Percentiles rank a stretch among this genome's conserved stretches.
phyloP scores from a whole-genome alignment of 2,329 filamentous ascomycete species.

The Cryphonectria naterciae region DNA sequence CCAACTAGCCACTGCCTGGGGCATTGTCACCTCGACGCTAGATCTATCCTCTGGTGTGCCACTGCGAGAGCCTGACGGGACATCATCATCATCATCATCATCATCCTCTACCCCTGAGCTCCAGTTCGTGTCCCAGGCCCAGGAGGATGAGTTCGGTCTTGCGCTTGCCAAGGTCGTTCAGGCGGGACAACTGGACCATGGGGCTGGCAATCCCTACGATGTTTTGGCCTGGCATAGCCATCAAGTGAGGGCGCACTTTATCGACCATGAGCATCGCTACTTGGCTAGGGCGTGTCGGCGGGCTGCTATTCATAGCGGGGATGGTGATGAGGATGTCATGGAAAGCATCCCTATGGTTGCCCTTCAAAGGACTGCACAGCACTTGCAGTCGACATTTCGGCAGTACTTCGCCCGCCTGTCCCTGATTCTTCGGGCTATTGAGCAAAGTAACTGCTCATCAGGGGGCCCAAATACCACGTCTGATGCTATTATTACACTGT shows the following conservation, averaged over 20 bases:
- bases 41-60: conserved; percentile 60
- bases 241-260: conserved; percentile 64
- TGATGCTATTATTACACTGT: conserved; percentile 47
- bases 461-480: conserved; percentile 43
- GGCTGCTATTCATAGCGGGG: neutral
- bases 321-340: conserved; percentile 37
- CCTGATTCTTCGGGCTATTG: conserved; percentile 54
- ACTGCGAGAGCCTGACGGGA: conserved; percentile 58
- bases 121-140: conserved; percentile 44
- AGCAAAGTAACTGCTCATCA: conserved; percentile 31
- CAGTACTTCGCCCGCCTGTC: conserved; percentile 61
- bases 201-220: conserved; percentile 58
- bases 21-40: conserved; percentile 61
- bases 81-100: conserved; percentile 43
- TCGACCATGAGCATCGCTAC: conserved; percentile 61
- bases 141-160: conserved; percentile 52
- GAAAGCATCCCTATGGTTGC: conserved; percentile 53
- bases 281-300: conserved; percentile 48
- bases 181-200: conserved; percentile 50
- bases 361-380: conserved; percentile 54
- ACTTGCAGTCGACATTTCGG: conserved; percentile 62
- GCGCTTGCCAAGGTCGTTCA: conserved; percentile 59
- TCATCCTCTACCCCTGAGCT: conserved; percentile 47
- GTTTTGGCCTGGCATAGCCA: conserved; percentile 64
- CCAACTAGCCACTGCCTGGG: conserved; percentile 66